A percentile compares a stretch with the other conserved stretches of the same genome.
Conservation (phyloP, 257 asterid genomes). For the Linaria vulgaris region DNA sequence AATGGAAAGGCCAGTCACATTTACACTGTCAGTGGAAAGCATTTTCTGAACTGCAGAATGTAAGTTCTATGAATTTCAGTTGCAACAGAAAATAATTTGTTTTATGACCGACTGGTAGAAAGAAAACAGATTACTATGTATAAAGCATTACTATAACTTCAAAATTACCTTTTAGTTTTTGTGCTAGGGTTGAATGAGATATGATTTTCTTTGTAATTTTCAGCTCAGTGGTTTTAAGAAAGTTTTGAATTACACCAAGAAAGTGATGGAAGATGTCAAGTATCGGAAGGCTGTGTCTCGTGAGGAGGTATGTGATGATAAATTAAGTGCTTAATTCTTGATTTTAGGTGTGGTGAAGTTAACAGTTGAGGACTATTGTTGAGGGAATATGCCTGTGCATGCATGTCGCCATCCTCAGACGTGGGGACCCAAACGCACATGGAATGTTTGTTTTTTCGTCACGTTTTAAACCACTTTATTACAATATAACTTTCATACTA, state of each 20-base stretch:
- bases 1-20: slow-evolving; percentile 99
- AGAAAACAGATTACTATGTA: slow-evolving; percentile 3
- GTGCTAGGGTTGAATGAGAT: slow-evolving; percentile 21
- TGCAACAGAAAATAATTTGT: slow-evolving; percentile 19
- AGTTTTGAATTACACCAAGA: slow-evolving; percentile 92
- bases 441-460: neutral
- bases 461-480: neutral
- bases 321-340: slow-evolving; percentile 7
- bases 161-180: slow-evolving; percentile 3
- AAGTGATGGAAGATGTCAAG: slow-evolving; percentile 82
- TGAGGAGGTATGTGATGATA: slow-evolving; percentile 69
- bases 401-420: neutral
- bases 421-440: neutral
- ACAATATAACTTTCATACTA: neutral
- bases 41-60: slow-evolving; percentile 85
- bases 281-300: slow-evolving; percentile 84
- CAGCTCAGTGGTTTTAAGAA: slow-evolving; percentile 99
- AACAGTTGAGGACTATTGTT: neutral
- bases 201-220: slow-evolving; percentile 35
- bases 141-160: slow-evolving; percentile 18
- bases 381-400: neutral
- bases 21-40: slow-evolving; percentile 98
- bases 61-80: slow-evolving; percentile 41
- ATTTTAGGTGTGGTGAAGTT: neutral
- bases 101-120: slow-evolving; percentile 7